These are phyloP conservation scores for Lipomyces oligophaga DNA, from an alignment of 805 yeast species.

Conservation along the genomic window DNA sequence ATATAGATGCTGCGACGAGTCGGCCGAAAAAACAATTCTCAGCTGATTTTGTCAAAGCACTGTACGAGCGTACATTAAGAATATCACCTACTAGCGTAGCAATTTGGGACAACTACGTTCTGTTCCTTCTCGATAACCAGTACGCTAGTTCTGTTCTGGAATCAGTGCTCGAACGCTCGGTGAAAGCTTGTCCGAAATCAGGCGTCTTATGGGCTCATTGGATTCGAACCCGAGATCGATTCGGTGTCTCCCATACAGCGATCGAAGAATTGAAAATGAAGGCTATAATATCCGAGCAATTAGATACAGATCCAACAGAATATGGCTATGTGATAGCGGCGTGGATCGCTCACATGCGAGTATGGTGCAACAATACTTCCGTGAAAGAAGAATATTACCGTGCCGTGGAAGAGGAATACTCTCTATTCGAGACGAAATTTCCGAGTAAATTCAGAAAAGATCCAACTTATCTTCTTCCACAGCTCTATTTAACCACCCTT, in stretches of 20 bases:
- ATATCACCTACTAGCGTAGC: conserved; percentile 19
- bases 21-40: conserved; percentile 25
- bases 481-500: conserved; percentile 9
- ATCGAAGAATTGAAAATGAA: conserved; percentile 13
- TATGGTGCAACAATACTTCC: neutral
- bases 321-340: conserved; percentile 10
- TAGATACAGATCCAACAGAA: conserved; percentile 13
- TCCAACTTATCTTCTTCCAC: conserved; percentile 6
- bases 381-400: neutral
- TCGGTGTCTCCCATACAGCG: neutral
- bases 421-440: neutral
- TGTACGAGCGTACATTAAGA: conserved; percentile 34
- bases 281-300: conserved; percentile 13
- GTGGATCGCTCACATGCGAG: conserved; percentile 19
- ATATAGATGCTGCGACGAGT: conserved; percentile 30
- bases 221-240: conserved; percentile 22
- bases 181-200: conserved; percentile 31
- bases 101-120: conserved; percentile 35
- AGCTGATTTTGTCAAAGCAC: conserved; percentile 20
- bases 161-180: conserved; percentile 22
- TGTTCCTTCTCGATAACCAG: conserved; percentile 28
- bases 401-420: neutral
- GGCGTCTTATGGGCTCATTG: conserved; percentile 33
- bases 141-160: conserved; percentile 4
- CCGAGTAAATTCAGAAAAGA: conserved; percentile 5